Base-by-base conservation (phyloP, 352 stramenopile species). In the Hyaloperonospora arabidopsidis region DNA sequence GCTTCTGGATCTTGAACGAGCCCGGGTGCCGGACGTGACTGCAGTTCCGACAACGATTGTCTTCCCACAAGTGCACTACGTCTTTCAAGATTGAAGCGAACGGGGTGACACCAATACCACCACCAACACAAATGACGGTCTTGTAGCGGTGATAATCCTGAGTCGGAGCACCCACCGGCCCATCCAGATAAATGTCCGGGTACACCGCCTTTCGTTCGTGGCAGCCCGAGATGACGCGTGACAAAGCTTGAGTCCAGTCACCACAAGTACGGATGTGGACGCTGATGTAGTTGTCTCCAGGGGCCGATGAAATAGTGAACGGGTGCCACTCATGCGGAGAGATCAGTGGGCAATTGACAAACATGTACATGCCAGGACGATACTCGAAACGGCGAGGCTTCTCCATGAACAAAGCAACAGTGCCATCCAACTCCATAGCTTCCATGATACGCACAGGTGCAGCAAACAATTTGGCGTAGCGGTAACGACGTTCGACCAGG, bases 241-340 rank as follows among this genome's bases (percentile, higher is more conserved):
- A 65, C 46, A 95, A 67, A 0, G 74, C 76, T 45, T 72, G 44
- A 2, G 79, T 92, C 80, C 78, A 93, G 44, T 91, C 82, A 45
- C 84, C 80, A 28, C 74, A 76, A 2, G 74, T 76, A 46, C 75
- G 79, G 17, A 93, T 88, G 70, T 90, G 79, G 22, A 93, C 71
- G 45, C 76, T 87, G 35, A 92, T 62, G 49, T 88, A 89, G 46
- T 89, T 85, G 68, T 95, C 84, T 0, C 63, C 65, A 18, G 87
- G 87, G 34, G 85, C 84, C 13, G 81, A 94, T 23, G 86, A 94
- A 51, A 97, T 86, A 11, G 84, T 96, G 68, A 96, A 97, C 43
- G 89, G 87, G 49, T 97, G 89, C 87, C 87, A 96, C 69, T 96
- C 79, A 28, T 85, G 68, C 5, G 60, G 57, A 21, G 83, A 93